Base-by-base conservation (phyloP, 352 stramenopile species). In the Phytophthora citricola region DNA sequence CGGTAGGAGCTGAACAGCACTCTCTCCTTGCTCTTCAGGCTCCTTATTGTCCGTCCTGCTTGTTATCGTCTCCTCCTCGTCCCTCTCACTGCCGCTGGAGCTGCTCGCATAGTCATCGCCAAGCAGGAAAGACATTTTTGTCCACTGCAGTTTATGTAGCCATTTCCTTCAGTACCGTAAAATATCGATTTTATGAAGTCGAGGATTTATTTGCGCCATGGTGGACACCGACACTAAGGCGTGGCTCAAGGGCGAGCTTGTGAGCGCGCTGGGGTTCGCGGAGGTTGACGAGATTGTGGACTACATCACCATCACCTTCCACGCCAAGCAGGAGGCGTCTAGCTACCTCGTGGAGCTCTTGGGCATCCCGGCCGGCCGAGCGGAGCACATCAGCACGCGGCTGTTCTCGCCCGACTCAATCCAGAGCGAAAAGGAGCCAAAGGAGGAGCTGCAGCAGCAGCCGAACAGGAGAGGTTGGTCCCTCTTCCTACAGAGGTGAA, bases 321-420 rank as follows among this genome's bases (percentile, higher is more conserved):
- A 63, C 44, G 74, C 75, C 17, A 76, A 78, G 39, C 53, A 76
- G 17, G 81, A 91, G 50, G 75, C 69, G 24, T 74, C 69, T 48
- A 71, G 61, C 39, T 93, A 93, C 54, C 75, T 93, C 34, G 83
- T 81, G 0, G 85, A 93, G 70, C 67, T 93, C 50, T 63, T 91
- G 41, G 85, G 82, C 9, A 83, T 93, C 38, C 69, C 82, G 3
- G 43, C 63, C 5, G 51, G 57, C 1, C 82, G 79, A 4, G 83
- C 83, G 5, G 60, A 87, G 32, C 55, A 65, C 31, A 93, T 93
- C 56, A 71, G 74, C 44, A 60, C 52, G 22, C 71, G 73, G 2
- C 67, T 93, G 9, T 87, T 91, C 49, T 57, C 63, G 10, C 6
- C 69, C 2, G 22, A 22, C n/a, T 20, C 14, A 34, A 63, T 32